Evolutionary conservation across 2,329 filamentous ascomycete species (phyloP).

Genomic region (Penicillium vulpinum): DNA sequence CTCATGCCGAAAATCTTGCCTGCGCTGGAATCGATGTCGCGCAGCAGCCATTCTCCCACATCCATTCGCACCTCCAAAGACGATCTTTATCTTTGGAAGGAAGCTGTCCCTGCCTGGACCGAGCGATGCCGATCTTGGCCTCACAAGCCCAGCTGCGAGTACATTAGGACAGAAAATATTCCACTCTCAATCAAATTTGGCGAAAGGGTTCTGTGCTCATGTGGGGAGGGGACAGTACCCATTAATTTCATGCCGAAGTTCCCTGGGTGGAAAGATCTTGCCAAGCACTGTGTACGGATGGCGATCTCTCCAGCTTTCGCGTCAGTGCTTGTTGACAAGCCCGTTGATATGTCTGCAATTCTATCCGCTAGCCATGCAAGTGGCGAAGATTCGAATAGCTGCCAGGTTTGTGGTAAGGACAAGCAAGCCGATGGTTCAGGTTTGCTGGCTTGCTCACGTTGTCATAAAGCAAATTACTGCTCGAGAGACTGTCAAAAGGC

Average conservation of each 20-base stretch:
- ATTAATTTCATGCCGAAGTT: neutral
- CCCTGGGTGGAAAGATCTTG: neutral
- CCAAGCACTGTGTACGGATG: neutral
- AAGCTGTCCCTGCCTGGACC: neutral
- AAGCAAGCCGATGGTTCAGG: neutral
- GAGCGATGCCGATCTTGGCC: neutral
- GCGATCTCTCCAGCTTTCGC: neutral
- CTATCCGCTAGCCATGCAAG: neutral
- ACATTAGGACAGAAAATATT: neutral
- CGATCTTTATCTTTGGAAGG: neutral
- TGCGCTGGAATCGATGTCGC: neutral
- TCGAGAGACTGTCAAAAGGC: neutral
- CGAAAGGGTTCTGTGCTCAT: neutral
- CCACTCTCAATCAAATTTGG: neutral
- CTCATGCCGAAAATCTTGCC: neutral
- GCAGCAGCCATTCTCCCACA: neutral
- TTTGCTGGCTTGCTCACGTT: neutral
- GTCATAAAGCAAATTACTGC: neutral
- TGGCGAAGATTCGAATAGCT: neutral
- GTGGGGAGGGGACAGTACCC: neutral
- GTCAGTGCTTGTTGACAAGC: neutral
- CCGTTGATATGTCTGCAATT: neutral
- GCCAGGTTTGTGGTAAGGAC: neutral
- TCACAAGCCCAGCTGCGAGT: neutral
- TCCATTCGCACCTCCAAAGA: neutral